Evolutionary conservation across 1,284 basidiomycete genomes (phyloP), one percentile per base, ranked within the genome.

Genomic region (Moesziomyces globuligerus): DNA sequence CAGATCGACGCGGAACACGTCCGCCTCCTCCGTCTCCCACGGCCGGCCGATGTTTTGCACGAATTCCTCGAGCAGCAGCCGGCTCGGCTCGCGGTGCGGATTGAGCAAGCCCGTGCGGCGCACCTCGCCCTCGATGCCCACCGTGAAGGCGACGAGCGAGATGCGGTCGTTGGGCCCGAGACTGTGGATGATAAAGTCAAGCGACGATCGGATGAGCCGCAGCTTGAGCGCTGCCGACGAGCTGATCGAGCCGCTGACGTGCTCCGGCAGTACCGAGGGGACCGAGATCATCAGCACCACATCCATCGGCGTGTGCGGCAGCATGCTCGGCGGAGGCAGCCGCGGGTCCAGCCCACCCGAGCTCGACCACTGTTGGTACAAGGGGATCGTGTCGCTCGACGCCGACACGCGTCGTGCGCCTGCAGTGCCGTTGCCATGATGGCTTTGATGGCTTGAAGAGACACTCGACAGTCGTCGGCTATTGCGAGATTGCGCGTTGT

Each of bases 251-350:
- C 85, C 86, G 7, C 60, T 47, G 20, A 50, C 21, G 17, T 72
- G 47, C 32, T 73, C 52, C 11, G 69, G 67, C 32, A 66, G 48
- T 1, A 78, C 72, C 10, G 72, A 61, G 1, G 94, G 93, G 0
- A 98, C 85, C 3, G 94, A 93, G 38, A 98, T 84, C 54, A 97
- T 91, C 49, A 98, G 87, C 76, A 97, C 91, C 50, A 98, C 86
- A 82, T 98, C 95, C 74, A 96, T 85, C 0, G 93, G 88, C 0
- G 94, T 90, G 81, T 97, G 94, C 17, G 89, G 87, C 3, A 94
- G 46, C 48, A 80, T 56, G 28, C 54, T 65, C 5, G 79, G 79
- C 10, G 72, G 73, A 3, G 75, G 64, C n/a, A 72, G 48, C 21
- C 72, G 56, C 4, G 78, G 79, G 57, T 78, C 74, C 7, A 73